A percentile compares a stretch with the other conserved stretches of the same genome.
These are phyloP conservation scores for Leccinellum albellum DNA, from an alignment of 768 basidiomycete species.

Conservation along the genomic window DNA sequence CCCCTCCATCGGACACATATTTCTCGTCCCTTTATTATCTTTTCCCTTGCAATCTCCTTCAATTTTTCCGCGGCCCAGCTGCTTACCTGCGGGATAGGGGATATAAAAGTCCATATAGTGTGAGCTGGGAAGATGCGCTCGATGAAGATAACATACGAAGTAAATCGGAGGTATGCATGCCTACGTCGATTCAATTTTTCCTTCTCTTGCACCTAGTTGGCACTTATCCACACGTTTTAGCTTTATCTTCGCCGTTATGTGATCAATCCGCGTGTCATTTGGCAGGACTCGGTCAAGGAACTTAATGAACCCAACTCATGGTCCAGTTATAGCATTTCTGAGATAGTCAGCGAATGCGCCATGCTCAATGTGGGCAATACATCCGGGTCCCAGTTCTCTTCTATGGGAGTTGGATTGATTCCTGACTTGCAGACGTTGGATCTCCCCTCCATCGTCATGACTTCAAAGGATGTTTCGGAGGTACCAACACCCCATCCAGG, in stretches of 20 bases:
- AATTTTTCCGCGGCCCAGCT: conserved; percentile 69
- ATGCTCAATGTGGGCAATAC: conserved; percentile 63
- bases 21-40: conserved; percentile 85
- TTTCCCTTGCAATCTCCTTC: conserved; percentile 84
- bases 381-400: conserved; percentile 38
- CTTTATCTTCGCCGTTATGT: conserved; percentile 65
- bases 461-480: conserved; percentile 22
- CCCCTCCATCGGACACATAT: conserved; percentile 60
- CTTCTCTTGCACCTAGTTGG: neutral
- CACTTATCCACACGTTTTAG: conserved; percentile 34
- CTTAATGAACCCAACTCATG: conserved; percentile 63
- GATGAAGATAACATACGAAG: conserved; percentile 67
- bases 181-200: neutral
- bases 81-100: conserved; percentile 54
- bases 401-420: neutral
- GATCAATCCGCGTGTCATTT: conserved; percentile 71
- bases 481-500: conserved; percentile 31
- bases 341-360: conserved; percentile 62
- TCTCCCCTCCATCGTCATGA: conserved; percentile 7
- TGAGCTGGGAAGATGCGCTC: conserved; percentile 67
- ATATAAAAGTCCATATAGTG: conserved; percentile 57
- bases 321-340: conserved; percentile 57
- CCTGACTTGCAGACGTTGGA: conserved; percentile 2
- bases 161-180: conserved; percentile 59
- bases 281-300: conserved; percentile 61